Percentiles rank a stretch among this genome's conserved stretches.
Conservation (phyloP, 441 rosid species). For the Mallotus repandus region DNA sequence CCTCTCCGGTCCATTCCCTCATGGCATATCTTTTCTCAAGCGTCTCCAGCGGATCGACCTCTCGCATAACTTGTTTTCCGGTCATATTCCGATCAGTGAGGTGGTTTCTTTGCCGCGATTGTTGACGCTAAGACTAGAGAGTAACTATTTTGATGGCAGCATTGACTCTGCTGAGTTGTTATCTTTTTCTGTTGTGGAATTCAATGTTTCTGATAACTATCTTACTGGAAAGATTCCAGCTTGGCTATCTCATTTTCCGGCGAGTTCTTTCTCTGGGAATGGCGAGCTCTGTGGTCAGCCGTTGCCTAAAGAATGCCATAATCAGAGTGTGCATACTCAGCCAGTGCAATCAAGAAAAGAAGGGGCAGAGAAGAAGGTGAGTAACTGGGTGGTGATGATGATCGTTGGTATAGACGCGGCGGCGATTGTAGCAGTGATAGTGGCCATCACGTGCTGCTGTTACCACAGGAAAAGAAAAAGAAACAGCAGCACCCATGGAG, state of each 20-base stretch:
- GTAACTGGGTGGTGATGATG: constrained; percentile 21
- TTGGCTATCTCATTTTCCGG: constrained; percentile 29
- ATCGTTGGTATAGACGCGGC: constrained; percentile 28
- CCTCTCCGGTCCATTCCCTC: constrained; percentile 34
- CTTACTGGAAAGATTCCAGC: constrained; percentile 43
- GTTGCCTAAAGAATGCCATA: constrained; percentile 27
- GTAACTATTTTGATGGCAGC: constrained; percentile 32
- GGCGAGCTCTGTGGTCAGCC: constrained; percentile 41
- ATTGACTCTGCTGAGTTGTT: constrained; percentile 13
- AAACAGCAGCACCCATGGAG: constrained; percentile 1
- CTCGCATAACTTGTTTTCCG: constrained; percentile 36
- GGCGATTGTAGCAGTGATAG: constrained; percentile 25
- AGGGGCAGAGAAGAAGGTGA: neutral
- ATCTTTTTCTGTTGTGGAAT: constrained; percentile 27
- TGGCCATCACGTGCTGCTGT: constrained; percentile 34
- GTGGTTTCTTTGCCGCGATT: constrained; percentile 27
- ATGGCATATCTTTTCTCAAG: constrained; percentile 28
- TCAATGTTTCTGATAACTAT: constrained; percentile 36
- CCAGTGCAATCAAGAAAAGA: constrained; percentile 12
- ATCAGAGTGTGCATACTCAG: constrained; percentile 20
- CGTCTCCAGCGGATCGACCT: constrained; percentile 43
- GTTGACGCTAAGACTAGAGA: constrained; percentile 41
- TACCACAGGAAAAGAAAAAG: constrained; percentile 20
- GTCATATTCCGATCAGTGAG: constrained; percentile 34
- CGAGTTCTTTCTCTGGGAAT: constrained; percentile 38